Base-by-base conservation (phyloP, 148 eudicot genomes). In the Rhododendron molle region DNA sequence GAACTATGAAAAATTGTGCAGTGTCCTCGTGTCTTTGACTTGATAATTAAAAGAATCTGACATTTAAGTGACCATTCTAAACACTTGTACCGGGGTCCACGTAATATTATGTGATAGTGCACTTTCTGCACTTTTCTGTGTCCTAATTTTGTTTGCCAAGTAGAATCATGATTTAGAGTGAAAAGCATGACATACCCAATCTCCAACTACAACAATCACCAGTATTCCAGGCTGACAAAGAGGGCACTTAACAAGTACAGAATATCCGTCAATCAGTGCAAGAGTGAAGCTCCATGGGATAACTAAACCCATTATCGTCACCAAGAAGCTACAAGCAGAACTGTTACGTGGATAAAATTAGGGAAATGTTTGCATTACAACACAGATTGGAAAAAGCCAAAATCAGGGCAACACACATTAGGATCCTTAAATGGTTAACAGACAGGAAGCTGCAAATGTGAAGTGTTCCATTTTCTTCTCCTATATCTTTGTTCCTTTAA, bases 251-350 rank as follows among this genome's bases (percentile, higher is more conserved):
- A 86, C 83, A 13, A 93, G 82, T 30, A 91, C 79, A 52, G 89
- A 91, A 88, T 93, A 93, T 36, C 86, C 90, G 83, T 93, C 93
- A 16, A 91, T 86, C 21, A 93, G 36, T 30, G 91, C 93, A 83
- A 93, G 76, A 26, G 91, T 89, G 76, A 93, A 87, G 82, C 94
- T 93, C 93, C 94, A 93, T 46, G 94, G 94, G 60, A 93, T 88
- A 26, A 91, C 93, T 65, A 93, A 85, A 44, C 94, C 93, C 94
- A 93, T 93, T 56, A 91, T 87, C 83, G 93, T 93, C 50, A 93
- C 93, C 88, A 90, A 88, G 78, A 88, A 91, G 87, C 95, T 93
- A 88, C n/a, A 26, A 26, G 81, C 49, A 30, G 36, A 34, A 78
- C 18, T 80, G 2, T 3, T 16, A 18, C 8, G n/a, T 26, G 6